Base-by-base conservation (phyloP, 179 eudicot genomes). In the Carnegiea gigantea region DNA sequence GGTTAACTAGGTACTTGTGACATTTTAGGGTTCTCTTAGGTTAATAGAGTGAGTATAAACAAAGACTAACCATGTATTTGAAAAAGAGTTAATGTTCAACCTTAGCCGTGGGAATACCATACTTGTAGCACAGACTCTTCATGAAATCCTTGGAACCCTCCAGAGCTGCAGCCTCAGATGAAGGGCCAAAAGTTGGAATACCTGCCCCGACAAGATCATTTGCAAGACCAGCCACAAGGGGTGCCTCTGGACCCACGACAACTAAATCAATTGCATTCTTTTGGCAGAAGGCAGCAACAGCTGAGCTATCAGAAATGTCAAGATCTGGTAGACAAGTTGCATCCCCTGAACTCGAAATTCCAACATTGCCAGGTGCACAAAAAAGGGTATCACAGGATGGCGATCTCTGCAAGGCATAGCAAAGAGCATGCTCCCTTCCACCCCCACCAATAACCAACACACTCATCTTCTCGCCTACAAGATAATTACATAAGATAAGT, bases 61-160 rank as follows among this genome's bases (percentile, higher is more conserved):
- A 73, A 54, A 68, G 7, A 72, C 36, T 14, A 33, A 46, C 17
- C 26, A 26, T 67, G 38, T 57, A 71, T 59, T 70, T 48, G 72
- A 60, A 77, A 77, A 17, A 73, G 79, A 87, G 24, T 9, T 12
- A 38, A 79, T 64, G 70, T 71, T 77, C 70, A 79, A 95, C 99
- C 99, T 94, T 94, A n/a, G 99, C 99, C 53, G 98, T 95, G 76
- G 99, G 99, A 78, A 95, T 94, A 67, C 80, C 94, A 75, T 95
- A 95, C 86, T 95, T 95, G 86, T 90, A 89, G 81, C 99, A 95
- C 88, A 95, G 87, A 36, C 82, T 90, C 90, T 95, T 95, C 99
- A 94, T 95, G 82, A 95, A 94, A 77, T 91, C 90, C 87, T 95
- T 95, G 36, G 99, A 95, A 74, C 99, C 99, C 89, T 94, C 98